phyloP scores from a whole-genome alignment of 75 land plant genomes.

The Isoetes taiwanensis region DNA sequence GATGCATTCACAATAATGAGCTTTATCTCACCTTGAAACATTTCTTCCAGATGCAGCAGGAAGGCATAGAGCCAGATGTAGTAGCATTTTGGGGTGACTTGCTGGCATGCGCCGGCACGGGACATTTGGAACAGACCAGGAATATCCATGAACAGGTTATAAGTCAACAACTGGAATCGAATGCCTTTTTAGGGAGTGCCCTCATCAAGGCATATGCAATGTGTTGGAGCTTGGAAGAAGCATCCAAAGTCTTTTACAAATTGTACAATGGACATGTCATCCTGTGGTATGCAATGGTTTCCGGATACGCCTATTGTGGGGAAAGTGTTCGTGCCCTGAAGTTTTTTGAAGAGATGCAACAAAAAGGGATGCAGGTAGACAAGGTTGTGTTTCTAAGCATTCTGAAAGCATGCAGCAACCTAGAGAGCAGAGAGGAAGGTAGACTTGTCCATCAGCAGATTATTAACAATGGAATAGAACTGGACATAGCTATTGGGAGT shows the following conservation, averaged over 20 bases:
- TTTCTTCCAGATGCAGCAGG: conserved; percentile 26
- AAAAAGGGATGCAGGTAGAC: conserved; percentile 21
- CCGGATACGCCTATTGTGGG: conserved; percentile 39
- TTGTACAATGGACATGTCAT: conserved; percentile 26
- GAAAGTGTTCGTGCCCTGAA: conserved; percentile 19
- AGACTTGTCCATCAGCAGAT: conserved; percentile 31
- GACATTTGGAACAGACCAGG: conserved; percentile 14
- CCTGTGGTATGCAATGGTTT: conserved; percentile 35
- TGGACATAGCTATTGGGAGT: conserved; percentile 23
- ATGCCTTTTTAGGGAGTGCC: conserved; percentile 29
- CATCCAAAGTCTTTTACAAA: conserved; percentile 19
- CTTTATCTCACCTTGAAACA: conserved; percentile 19
- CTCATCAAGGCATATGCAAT: conserved; percentile 45
- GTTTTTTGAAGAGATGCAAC: conserved; percentile 32
- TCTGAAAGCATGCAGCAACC: conserved; percentile 35
- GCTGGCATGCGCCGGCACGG: conserved; percentile 17
- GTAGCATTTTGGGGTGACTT: conserved; percentile 31
- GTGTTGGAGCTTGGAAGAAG: conserved; percentile 19
- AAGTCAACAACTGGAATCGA: conserved; percentile 8
- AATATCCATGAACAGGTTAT: conserved; percentile 25
- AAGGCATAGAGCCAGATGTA: conserved; percentile 22
- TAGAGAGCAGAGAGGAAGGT: conserved; percentile 33
- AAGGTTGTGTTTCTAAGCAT: conserved; percentile 39
- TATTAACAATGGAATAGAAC: conserved; percentile 20
- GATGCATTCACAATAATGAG: conserved; percentile 38